These are phyloP conservation scores for Annulohypoxylon nitens DNA, from an alignment of 495 filamentous ascomycete genomes.

Conservation along the genomic window DNA sequence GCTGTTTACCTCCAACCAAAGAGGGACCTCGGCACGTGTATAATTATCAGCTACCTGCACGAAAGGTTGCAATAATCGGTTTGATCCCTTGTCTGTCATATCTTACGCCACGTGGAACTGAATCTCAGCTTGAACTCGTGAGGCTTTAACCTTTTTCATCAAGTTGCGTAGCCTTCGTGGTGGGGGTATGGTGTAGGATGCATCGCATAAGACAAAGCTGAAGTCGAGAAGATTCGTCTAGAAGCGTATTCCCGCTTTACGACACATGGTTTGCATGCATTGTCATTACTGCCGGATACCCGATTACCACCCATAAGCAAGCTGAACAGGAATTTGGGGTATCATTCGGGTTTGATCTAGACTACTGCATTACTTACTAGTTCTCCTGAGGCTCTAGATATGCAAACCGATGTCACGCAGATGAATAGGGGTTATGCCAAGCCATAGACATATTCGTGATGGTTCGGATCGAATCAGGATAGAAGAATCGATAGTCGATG, in stretches of 20 bases:
- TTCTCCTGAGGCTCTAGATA: not conserved
- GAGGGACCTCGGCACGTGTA: too few species aligned
- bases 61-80: too few species aligned
- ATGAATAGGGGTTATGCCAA: not conserved
- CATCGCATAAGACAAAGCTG: not conserved
- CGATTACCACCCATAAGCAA: not conserved
- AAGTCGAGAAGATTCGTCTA: not conserved
- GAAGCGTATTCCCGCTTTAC: not conserved
- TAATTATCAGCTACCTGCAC: too few species aligned
- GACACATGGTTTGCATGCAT: not conserved
- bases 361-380: not conserved
- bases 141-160: not conserved
- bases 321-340: not conserved
- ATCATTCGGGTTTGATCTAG: not conserved
- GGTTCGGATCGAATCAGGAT: not conserved
- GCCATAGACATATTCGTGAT: not conserved
- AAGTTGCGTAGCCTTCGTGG: not conserved
- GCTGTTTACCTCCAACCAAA: too few species aligned
- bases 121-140: not conserved
- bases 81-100: too few species aligned
- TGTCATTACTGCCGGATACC: not conserved
- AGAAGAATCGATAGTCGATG: not conserved
- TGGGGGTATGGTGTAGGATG: not conserved
- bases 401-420: not conserved
- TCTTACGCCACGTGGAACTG: too few species aligned